Evolutionary conservation across 345 rosid genomes (phyloP).

Genomic region (Xanthoceras sorbifolium): DNA sequence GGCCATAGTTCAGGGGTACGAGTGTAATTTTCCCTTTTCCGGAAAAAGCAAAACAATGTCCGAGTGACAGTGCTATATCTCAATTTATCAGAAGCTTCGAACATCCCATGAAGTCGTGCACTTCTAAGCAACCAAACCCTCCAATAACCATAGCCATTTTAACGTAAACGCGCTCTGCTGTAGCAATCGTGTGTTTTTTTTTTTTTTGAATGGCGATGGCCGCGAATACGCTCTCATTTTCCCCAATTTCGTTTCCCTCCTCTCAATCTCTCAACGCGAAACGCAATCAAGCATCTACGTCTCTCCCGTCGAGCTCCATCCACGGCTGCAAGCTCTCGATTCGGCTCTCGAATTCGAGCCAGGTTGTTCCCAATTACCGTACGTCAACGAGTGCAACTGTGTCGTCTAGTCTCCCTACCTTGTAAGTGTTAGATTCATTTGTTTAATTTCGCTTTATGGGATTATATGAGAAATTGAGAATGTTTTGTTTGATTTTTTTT

Average conservation of each 20-base stretch:
- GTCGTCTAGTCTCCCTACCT: constrained; percentile 65
- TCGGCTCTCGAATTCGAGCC: constrained; percentile 30
- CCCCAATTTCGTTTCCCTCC: constrained; percentile 39
- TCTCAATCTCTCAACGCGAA: constrained; percentile 29
- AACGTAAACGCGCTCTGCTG: neutral
- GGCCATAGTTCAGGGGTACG: too few species aligned
- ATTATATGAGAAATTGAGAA: constrained; percentile 2
- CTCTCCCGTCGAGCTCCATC: constrained; percentile 39
- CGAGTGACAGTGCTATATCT: neutral
- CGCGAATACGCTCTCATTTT: constrained; percentile 45
- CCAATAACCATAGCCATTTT: neutral
- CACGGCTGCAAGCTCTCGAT: constrained; percentile 48
- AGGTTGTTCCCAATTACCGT: constrained; percentile 33
- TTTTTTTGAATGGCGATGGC: constrained; percentile 68
- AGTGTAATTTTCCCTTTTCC: neutral
- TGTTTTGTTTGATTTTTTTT: constrained; percentile 6
- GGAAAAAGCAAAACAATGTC: neutral
- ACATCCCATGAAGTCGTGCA: neutral
- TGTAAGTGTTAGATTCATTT: constrained; percentile 35
- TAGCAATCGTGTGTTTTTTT: neutral
- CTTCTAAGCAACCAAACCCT: neutral
- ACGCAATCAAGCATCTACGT: constrained; percentile 20
- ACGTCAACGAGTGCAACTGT: constrained; percentile 44
- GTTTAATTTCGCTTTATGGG: neutral
- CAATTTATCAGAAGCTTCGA: neutral